Base-by-base conservation (phyloP, 352 stramenopile genomes). In the Globisporangium barbulae region DNA sequence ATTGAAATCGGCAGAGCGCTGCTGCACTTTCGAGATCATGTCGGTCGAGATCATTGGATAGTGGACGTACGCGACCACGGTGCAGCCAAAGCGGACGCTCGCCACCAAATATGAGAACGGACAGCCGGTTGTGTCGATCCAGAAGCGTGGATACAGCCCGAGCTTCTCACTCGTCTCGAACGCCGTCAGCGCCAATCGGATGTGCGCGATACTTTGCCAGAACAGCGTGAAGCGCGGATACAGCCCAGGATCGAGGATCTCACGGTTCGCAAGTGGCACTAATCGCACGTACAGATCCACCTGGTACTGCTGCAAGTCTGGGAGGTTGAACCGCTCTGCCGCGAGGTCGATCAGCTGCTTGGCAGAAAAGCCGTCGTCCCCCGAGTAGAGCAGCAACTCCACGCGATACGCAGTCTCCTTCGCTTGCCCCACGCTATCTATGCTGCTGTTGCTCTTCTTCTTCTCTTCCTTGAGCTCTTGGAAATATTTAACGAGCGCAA, bases 31-130 rank as follows among this genome's bases (percentile, higher is more conserved):
- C 39, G 72, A 65, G 39, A 99, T 91, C 98, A 99, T 99, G 69
- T 99, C 97, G 37, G 92, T 98, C 53, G 91, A 99, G 69, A 99
- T 99, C 61, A 98, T 99, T 8, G 98, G 98, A 83, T 99, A 99
- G 83, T 99, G 98, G 30, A 98, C 96, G 85, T 99, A 99, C 50
- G 96, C 85, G 3, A 91, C 81, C 37, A 99, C 86, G 1, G 66
- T 85, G 56, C 85, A 97, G 2, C 88, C 85, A 55, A 85, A 88
- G 5, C 98, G 67, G 5, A 93, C 49, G 63, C 80, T 90, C 0
- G 96, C 97, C 2, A 99, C 74, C 4, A 98, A 72, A 75, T 98
- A 99, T 1, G 97, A 97, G 82, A 99, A 99, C 37, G 97, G 85
- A 64, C 89, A 99, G 21, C 98, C 98, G 0, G 96, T 99, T 4